Conservation (phyloP, 768 basidiomycete genomes). For the Tulasnella calospora region DNA sequence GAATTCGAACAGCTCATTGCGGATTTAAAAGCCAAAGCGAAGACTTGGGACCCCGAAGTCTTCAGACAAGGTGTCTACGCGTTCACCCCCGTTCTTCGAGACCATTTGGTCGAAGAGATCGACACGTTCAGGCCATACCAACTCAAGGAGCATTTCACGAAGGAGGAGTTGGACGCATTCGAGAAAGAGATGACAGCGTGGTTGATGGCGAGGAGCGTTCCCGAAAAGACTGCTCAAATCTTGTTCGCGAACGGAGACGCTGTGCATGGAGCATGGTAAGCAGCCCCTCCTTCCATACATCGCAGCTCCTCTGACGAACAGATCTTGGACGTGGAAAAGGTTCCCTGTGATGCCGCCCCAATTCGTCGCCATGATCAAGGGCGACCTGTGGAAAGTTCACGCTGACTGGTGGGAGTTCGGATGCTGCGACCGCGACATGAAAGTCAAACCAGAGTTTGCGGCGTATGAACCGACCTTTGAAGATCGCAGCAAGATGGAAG, state of each 20-base stretch:
- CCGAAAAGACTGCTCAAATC: not conserved
- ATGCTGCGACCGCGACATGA: not conserved
- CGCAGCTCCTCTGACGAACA: not conserved
- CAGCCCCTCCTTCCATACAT: not conserved
- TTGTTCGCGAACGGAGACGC: constrained; percentile 15
- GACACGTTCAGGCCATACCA: not conserved
- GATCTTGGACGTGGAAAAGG: not conserved
- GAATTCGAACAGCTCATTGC: constrained; percentile 4
- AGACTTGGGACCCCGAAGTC: not conserved
- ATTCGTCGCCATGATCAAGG: not conserved
- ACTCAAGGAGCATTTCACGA: not conserved
- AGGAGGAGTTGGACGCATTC: not conserved
- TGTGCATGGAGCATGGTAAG: constrained; percentile 17
- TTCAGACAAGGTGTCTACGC: not conserved
- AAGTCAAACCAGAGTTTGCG: constrained; percentile 12
- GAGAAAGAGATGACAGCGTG: not conserved
- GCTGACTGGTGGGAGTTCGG: constrained; percentile 9
- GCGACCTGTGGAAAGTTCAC: constrained; percentile 16
- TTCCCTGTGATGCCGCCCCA: constrained; percentile 1
- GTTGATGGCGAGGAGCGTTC: not conserved
- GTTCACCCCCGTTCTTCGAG: not conserved
- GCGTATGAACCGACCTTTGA: constrained; percentile 3
- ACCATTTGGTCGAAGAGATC: constrained; percentile 22
- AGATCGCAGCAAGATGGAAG: not conserved
- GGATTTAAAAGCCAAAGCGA: not conserved